phyloP scores from a whole-genome alignment of 2,329 filamentous ascomycete species.

The Calonectria hongkongensis region DNA sequence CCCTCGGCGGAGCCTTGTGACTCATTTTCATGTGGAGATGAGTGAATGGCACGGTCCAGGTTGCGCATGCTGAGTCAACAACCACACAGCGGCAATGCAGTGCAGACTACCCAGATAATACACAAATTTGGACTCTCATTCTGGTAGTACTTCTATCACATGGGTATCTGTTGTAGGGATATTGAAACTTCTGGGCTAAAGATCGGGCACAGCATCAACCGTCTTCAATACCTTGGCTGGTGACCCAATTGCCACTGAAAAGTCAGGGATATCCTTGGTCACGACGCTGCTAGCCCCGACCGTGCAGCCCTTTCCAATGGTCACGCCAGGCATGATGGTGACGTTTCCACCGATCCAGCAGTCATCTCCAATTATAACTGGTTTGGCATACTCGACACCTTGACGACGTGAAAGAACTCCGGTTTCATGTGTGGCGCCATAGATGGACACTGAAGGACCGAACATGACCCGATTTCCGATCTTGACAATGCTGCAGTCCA shows the following conservation, averaged over 20 bases:
- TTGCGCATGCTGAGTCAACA: neutral
- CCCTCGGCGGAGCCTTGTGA: neutral
- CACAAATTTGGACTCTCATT: neutral
- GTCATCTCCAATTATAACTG: constrained; percentile 68
- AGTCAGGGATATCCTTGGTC: constrained; percentile 71
- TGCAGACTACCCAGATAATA: neutral
- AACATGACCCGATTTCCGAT: constrained; percentile 72
- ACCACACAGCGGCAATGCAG: neutral
- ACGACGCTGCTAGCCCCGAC: constrained; percentile 90
- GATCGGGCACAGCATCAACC: constrained; percentile 19
- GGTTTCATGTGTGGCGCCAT: constrained; percentile 71
- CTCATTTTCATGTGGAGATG: neutral
- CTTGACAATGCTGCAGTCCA: constrained; percentile 71
- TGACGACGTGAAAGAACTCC: constrained; percentile 68
- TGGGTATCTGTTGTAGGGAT: no score
- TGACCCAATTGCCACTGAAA: constrained; percentile 60
- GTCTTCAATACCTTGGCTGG: constrained; percentile 59
- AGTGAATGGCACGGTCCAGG: neutral
- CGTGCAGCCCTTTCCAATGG: constrained; percentile 82
- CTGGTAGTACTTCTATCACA: no score
- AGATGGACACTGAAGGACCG: constrained; percentile 71
- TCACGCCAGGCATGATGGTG: constrained; percentile 84
- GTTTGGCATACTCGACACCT: constrained; percentile 68
- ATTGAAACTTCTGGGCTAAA: neutral
- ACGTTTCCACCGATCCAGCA: constrained; percentile 85